phyloP scores from a whole-genome alignment of 345 rosid species.

The Lepidium sativum region DNA sequence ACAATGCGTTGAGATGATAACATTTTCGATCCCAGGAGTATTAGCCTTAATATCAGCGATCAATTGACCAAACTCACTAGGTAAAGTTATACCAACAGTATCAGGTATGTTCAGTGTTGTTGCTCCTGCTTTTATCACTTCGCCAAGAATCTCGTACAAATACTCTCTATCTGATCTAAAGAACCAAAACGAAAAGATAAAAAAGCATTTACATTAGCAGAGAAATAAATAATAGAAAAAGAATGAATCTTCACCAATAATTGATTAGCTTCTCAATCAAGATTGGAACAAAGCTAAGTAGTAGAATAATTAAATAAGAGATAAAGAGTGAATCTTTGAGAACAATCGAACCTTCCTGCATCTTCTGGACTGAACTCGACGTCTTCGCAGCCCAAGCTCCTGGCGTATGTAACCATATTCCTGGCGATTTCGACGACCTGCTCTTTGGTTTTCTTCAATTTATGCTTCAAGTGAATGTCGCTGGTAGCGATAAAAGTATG shows the following conservation, averaged over 20 bases:
- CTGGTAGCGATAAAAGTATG: conserved; percentile 92
- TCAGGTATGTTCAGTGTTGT: conserved; percentile 92
- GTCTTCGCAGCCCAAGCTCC: conserved; percentile 86
- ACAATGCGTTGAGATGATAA: conserved; percentile 86
- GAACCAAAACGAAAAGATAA: neutral
- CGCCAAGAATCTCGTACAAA: conserved; percentile 72
- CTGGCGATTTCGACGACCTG: conserved; percentile 74
- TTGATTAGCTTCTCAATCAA: conserved; percentile 29
- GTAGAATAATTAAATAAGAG: neutral
- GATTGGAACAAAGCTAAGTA: neutral
- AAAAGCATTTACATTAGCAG: neutral
- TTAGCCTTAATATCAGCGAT: conserved; percentile 86
- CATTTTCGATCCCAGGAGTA: conserved; percentile 83
- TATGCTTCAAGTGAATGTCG: conserved; percentile 69
- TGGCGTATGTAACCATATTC: conserved; percentile 58
- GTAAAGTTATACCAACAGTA: conserved; percentile 85
- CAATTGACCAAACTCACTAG: conserved; percentile 70
- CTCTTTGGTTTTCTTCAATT: conserved; percentile 61
- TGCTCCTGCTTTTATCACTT: conserved; percentile 94
- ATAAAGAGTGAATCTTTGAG: too few relatives aligned
- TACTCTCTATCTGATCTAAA: conserved; percentile 79
- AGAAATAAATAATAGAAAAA: neutral
- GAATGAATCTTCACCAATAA: conserved; percentile 12
- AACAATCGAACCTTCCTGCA: conserved; percentile 77
- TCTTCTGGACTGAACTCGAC: conserved; percentile 96